A percentile compares a stretch with the other conserved stretches of the same genome.
Evolutionary conservation across 495 filamentous ascomycete genomes (phyloP).

Genomic region (Penicillium roqueforti): DNA sequence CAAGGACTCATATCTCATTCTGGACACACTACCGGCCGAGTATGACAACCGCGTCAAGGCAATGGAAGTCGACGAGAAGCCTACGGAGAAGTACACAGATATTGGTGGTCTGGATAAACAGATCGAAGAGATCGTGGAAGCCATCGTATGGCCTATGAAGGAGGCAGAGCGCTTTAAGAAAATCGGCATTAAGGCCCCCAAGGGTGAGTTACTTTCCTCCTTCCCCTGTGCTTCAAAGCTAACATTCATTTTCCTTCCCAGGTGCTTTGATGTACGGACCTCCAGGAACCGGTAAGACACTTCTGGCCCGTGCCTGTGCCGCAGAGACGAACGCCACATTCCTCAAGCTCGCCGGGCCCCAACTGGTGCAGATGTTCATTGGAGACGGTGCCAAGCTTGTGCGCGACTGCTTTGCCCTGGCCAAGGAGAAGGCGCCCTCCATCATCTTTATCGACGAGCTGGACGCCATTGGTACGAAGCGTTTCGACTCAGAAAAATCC

Average conservation of each 20-base stretch:
- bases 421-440: slow-evolving; percentile 95
- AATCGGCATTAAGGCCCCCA: slow-evolving; percentile 99
- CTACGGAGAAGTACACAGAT: slow-evolving; percentile 97
- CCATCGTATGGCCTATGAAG: slow-evolving; percentile 99
- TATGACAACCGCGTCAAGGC: slow-evolving; percentile 99
- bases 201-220: slow-evolving; percentile 58
- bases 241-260: slow-evolving; percentile 32
- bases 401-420: slow-evolving; percentile 92
- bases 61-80: slow-evolving; percentile 99
- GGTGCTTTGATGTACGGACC: slow-evolving; percentile 98
- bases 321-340: slow-evolving; percentile 98
- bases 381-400: slow-evolving; percentile 98
- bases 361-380: slow-evolving; percentile 99
- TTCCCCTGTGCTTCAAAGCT: slow-evolving; percentile 9
- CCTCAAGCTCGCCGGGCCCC: slow-evolving; percentile 95
- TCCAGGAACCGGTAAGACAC: slow-evolving; percentile 93
- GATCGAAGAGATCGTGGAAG: slow-evolving; percentile 99
- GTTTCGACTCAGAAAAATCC: slow-evolving; percentile 97
- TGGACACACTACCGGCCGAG: slow-evolving; percentile 97
- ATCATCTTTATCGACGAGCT: slow-evolving; percentile 99
- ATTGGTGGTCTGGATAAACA: slow-evolving; percentile 98
- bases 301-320: slow-evolving; percentile 93
- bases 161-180: slow-evolving; percentile 98
- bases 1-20: slow-evolving; percentile 98
- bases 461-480: slow-evolving; percentile 95